Evolutionary conservation across 2,329 filamentous ascomycete species (phyloP).

Genomic region (Kalaharituber pfeilii): DNA sequence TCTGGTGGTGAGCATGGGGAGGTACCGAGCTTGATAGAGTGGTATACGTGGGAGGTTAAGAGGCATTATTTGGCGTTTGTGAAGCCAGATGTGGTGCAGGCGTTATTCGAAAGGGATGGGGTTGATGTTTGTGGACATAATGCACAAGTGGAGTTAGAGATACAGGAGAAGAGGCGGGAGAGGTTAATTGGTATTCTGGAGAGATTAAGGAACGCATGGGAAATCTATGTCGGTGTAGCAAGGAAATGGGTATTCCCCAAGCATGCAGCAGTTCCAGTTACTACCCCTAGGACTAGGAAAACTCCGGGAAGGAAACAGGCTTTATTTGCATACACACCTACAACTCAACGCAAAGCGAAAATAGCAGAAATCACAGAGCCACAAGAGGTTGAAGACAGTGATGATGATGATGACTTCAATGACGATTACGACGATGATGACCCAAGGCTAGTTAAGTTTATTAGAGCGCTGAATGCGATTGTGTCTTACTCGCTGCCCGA

Average conservation of each 20-base stretch:
- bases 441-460: conserved; percentile 11
- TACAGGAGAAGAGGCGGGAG: conserved; percentile 6
- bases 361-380: neutral
- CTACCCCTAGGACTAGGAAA: neutral
- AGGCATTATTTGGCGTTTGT: conserved; percentile 22
- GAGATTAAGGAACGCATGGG: neutral
- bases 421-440: conserved; percentile 14
- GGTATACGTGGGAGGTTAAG: conserved; percentile 22
- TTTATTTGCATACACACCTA: neutral
- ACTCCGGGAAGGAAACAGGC: neutral
- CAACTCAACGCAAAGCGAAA: neutral
- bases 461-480: conserved; percentile 21
- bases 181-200: conserved; percentile 1
- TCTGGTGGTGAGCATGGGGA: neutral
- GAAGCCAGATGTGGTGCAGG: conserved; percentile 12
- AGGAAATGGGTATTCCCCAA: conserved; percentile 10
- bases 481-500: conserved; percentile 21
- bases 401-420: neutral
- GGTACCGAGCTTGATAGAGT: conserved; percentile 20
- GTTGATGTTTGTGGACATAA: neutral
- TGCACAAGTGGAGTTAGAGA: conserved; percentile 8
- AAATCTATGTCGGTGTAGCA: conserved; percentile 4
- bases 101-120: neutral
- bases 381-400: neutral
- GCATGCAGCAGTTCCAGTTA: neutral